phyloP scores from a whole-genome alignment of 2,329 filamentous ascomycete genomes.

The Spiromastix sp. region DNA sequence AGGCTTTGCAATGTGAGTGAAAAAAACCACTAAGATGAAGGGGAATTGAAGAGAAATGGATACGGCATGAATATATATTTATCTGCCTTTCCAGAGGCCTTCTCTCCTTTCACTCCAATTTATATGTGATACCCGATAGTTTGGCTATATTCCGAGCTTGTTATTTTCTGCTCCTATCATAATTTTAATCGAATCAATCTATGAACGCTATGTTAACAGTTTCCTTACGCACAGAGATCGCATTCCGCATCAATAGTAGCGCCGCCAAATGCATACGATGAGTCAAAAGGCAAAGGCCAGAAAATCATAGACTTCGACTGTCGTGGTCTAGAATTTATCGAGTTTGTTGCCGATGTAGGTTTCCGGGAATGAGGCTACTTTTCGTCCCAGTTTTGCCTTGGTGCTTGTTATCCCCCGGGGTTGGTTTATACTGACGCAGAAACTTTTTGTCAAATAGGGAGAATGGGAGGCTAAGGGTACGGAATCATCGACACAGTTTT shows the following conservation, averaged over 20 bases:
- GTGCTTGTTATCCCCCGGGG: constrained; percentile 4
- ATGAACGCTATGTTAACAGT: no score
- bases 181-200: no score
- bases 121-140: no score
- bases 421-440: not conserved
- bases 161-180: no score
- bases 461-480: constrained; percentile 78
- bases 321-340: constrained; percentile 80
- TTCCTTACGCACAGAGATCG: no score
- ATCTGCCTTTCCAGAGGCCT: no score
- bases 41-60: no score
- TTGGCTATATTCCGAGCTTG: no score
- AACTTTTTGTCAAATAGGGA: constrained; percentile 44
- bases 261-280: constrained; percentile 57
- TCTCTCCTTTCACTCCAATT: no score
- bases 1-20: constrained; percentile 81
- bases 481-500: constrained; percentile 75
- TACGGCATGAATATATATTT: no score
- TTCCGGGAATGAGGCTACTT: not conserved
- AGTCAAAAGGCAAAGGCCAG: constrained; percentile 49
- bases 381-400: constrained; percentile 5
- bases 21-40: no score
- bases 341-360: constrained; percentile 79
- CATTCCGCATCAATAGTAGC: constrained; percentile 70
- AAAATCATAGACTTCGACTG: constrained; percentile 89